These are phyloP conservation scores for Syncephalastrum monosporum DNA, from an alignment of 371 early-diverging fungal species.

Conservation along the genomic window DNA sequence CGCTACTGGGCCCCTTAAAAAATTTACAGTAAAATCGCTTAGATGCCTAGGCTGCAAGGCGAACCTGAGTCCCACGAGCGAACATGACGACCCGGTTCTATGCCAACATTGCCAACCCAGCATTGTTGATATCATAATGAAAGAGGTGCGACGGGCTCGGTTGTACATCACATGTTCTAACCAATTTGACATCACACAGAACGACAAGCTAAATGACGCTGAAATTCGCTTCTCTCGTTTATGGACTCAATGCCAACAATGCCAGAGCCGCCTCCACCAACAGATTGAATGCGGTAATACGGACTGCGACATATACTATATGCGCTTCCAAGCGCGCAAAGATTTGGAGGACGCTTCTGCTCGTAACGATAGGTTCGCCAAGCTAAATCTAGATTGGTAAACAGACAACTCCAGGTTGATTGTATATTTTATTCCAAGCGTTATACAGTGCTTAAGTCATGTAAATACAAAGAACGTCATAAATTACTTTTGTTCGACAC, in stretches of 20 bases:
- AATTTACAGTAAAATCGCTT: constrained; percentile 88
- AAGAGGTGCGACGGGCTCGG: no score
- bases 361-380: not conserved
- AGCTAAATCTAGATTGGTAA: not conserved
- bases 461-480: no score
- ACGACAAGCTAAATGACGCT: constrained; percentile 62
- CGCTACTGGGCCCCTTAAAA: constrained; percentile 88
- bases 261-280: constrained; percentile 94
- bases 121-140: constrained; percentile 27
- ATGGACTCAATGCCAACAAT: constrained; percentile 99
- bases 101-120: constrained; percentile 78
- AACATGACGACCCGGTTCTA: constrained; percentile 57
- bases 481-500: no score
- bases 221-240: constrained; percentile 85
- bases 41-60: constrained; percentile 96
- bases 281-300: constrained; percentile 96
- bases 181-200: constrained; percentile 13
- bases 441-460: no score
- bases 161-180: not conserved
- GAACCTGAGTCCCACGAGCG: no score
- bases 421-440: no score
- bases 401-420: no score
- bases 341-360: constrained; percentile 76
- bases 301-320: constrained; percentile 99
- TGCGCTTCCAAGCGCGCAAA: constrained; percentile 97